Percentiles rank a stretch among this genome's conserved stretches.
These are phyloP conservation scores for Yamadazyma siamensis DNA, from an alignment of 1,139 yeast genomes.

Conservation along the genomic window DNA sequence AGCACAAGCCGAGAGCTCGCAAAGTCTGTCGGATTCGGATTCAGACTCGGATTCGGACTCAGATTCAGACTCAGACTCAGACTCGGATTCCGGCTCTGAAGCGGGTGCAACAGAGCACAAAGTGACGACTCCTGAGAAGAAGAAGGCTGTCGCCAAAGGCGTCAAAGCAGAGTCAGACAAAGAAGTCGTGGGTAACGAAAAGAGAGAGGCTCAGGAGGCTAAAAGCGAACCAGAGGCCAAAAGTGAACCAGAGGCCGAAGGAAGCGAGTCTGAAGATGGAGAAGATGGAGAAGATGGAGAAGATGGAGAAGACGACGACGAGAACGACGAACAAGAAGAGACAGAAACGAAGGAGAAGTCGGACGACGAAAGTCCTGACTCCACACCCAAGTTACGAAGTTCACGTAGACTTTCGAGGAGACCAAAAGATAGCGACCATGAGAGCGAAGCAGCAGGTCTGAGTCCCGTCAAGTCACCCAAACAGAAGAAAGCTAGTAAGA, in stretches of 20 bases:
- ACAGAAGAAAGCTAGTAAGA: background rate
- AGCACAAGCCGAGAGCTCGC: no score
- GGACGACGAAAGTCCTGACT: background rate
- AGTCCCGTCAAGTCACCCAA: background rate
- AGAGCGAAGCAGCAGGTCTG: background rate
- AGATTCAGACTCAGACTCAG: conserved; percentile 5
- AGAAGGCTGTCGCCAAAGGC: conserved; percentile 5
- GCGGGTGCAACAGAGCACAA: background rate
- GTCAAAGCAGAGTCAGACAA: conserved; percentile 6
- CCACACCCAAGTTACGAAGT: background rate
- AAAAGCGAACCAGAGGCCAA: conserved; percentile 5
- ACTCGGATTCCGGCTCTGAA: background rate
- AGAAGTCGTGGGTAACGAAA: conserved; percentile 6
- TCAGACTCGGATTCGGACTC: conserved; percentile 3
- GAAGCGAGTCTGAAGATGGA: conserved; percentile 4
- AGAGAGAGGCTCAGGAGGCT: conserved; percentile 1
- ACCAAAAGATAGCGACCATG: conserved; percentile 3
- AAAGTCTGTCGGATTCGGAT: no score
- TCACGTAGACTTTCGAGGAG: conserved; percentile 1
- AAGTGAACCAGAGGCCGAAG: conserved; percentile 1
- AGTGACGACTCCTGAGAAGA: conserved; percentile 5
- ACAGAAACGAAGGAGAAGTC: conserved; percentile 1
- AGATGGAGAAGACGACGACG: conserved; percentile 3
- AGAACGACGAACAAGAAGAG: conserved; percentile 4
- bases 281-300: conserved; percentile 8